Percentiles rank a stretch among this genome's conserved stretches.
These are phyloP conservation scores for Cicer pinnatifidum DNA, from an alignment of 306 rosid genomes.

Conservation along the genomic window DNA sequence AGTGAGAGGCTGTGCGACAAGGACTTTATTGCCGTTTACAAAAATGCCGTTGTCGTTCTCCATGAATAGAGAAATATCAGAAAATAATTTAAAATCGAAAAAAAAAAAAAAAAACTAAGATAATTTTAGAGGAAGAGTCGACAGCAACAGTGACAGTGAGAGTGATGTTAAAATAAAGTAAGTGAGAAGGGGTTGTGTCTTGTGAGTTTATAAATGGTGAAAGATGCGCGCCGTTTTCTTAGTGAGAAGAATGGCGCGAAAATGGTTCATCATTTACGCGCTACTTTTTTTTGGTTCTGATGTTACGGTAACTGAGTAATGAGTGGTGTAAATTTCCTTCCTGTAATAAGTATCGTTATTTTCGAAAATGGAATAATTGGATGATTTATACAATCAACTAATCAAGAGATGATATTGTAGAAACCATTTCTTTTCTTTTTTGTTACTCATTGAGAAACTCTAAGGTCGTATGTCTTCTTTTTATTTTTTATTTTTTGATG, in stretches of 20 bases:
- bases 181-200: not conserved
- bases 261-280: not conserved
- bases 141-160: not conserved
- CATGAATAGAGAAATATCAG: not conserved
- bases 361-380: too few species aligned
- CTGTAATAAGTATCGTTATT: not conserved
- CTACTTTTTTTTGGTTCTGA: not conserved
- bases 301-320: not conserved
- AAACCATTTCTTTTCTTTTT: too few species aligned
- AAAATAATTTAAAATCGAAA: not conserved
- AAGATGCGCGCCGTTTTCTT: not conserved
- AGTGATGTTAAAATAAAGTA: not conserved
- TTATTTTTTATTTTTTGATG: too few species aligned
- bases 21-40: conserved; percentile 14
- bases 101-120: too few species aligned
- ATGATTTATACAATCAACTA: too few species aligned
- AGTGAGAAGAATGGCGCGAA: conserved; percentile 19
- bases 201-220: not conserved
- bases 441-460: too few species aligned
- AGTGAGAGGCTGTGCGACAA: conserved; percentile 32
- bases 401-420: too few species aligned
- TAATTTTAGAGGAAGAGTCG: not conserved
- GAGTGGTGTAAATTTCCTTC: not conserved
- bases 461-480: too few species aligned
- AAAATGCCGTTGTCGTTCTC: conserved; percentile 34